Conservation (phyloP, 1,284 basidiomycete species). For the Neonothopanus nambi region DNA sequence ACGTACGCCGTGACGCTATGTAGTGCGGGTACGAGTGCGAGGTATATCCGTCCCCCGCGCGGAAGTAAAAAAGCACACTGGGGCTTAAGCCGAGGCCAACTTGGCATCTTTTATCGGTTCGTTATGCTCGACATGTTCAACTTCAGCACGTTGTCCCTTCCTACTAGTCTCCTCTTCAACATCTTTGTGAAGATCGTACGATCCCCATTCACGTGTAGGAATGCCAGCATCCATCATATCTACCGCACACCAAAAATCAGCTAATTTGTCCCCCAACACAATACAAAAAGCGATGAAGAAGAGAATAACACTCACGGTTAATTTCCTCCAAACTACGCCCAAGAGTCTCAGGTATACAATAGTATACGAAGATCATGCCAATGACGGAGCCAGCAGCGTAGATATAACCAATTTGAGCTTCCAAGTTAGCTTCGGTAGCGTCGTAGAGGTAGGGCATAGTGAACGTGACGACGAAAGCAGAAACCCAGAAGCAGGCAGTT, state of each 20-base stretch:
- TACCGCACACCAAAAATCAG: background rate
- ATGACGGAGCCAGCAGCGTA: constrained; percentile 10
- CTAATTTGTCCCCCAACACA: background rate
- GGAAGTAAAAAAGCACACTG: too few relatives aligned
- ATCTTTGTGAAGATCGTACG: constrained; percentile 1
- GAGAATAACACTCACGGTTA: constrained; percentile 6
- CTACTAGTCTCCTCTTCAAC: background rate
- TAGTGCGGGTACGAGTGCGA: too few relatives aligned
- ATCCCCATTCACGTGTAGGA: constrained; percentile 8
- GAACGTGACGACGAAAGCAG: constrained; percentile 16
- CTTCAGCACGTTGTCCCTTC: background rate
- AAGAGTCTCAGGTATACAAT: constrained; percentile 13
- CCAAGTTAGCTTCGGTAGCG: background rate
- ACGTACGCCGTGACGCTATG: too few relatives aligned
- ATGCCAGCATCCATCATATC: constrained; percentile 12
- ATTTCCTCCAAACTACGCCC: constrained; percentile 14
- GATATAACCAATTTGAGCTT: constrained; percentile 12
- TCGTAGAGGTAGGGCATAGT: constrained; percentile 17
- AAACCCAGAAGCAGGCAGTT: constrained; percentile 15
- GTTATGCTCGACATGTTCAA: background rate
- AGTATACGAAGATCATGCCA: constrained; percentile 13
- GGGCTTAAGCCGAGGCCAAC: too few relatives aligned
- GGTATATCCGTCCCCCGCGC: too few relatives aligned
- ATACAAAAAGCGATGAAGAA: background rate
- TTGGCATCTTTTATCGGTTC: too few relatives aligned